phyloP scores from a whole-genome alignment of 331 rosid genomes.

The Pyrus hybrid region DNA sequence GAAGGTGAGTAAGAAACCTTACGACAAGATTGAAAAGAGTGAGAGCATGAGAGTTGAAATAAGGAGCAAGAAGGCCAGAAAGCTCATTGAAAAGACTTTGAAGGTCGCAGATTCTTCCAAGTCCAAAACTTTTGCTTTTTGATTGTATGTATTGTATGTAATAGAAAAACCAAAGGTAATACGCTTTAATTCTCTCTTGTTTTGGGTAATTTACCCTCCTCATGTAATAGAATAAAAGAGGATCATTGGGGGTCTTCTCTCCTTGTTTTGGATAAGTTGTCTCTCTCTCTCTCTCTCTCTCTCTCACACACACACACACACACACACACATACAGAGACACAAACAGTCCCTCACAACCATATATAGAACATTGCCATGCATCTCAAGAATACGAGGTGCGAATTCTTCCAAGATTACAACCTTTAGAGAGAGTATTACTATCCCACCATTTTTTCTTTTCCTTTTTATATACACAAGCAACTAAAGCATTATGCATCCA shows the following conservation, averaged over 20 bases:
- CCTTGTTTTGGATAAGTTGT: neutral
- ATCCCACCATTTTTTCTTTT: neutral
- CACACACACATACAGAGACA: neutral
- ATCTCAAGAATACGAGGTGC: conserved; percentile 13
- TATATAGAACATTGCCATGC: neutral
- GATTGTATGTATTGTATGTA: neutral
- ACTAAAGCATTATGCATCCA: neutral
- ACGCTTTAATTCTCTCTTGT: neutral
- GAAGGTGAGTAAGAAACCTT: conserved; percentile 54
- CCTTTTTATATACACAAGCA: neutral
- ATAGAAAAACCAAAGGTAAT: too few relatives aligned
- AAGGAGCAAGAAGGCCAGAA: conserved; percentile 74
- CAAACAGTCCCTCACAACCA: neutral
- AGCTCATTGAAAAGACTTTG: conserved; percentile 67
- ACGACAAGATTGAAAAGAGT: conserved; percentile 88
- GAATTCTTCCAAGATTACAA: neutral
- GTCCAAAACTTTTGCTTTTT: conserved; percentile 40
- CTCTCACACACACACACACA: neutral
- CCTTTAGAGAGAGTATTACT: neutral
- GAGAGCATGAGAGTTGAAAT: conserved; percentile 97
- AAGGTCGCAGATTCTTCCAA: conserved; percentile 75
- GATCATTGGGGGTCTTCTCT: neutral
- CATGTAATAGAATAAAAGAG: neutral
- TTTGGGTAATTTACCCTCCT: neutral
- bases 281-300: neutral